Conservation (phyloP, 2,329 filamentous ascomycete species). For the Pezicula radicicola region DNA sequence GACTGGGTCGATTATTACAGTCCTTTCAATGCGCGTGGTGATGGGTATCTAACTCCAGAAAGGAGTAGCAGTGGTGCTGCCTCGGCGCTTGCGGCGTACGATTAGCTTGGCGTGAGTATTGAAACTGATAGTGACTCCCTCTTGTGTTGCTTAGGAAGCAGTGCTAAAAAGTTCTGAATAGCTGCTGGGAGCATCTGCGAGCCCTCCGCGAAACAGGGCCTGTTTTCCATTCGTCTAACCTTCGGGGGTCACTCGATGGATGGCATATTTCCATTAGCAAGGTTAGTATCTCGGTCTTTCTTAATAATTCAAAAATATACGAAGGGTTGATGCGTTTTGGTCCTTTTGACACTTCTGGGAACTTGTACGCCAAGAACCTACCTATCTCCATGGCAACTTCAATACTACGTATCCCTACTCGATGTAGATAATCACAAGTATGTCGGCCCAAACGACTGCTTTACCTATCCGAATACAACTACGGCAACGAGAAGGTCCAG, state of each 20-base stretch:
- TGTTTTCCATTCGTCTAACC: not conserved
- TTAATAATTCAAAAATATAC: too few relatives aligned
- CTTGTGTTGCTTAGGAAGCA: not conserved
- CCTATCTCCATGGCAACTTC: too few relatives aligned
- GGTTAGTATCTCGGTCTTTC: too few relatives aligned
- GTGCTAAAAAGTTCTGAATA: not conserved
- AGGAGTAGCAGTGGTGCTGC: slow-evolving; percentile 41
- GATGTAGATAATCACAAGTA: too few relatives aligned
- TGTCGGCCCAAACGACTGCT: not conserved
- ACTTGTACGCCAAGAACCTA: too few relatives aligned
- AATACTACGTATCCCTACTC: too few relatives aligned
- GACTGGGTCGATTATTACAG: slow-evolving; percentile 11
- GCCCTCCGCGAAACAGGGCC: not conserved
- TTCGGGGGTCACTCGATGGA: too few relatives aligned
- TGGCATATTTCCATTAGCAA: too few relatives aligned
- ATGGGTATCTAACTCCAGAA: slow-evolving; percentile 39
- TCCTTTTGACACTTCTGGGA: too few relatives aligned
- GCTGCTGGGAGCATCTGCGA: not conserved
- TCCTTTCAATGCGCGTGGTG: slow-evolving; percentile 35
- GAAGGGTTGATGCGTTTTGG: too few relatives aligned
- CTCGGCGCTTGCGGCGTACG: slow-evolving; percentile 36
- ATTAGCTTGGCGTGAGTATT: slow-evolving; percentile 43
- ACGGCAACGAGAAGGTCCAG: not conserved
- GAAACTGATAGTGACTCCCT: slow-evolving; percentile 34
- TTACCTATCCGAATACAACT: not conserved